Evolutionary conservation across 2,329 filamentous ascomycete species (phyloP).

Genomic region (Amesomyces nigricolor): DNA sequence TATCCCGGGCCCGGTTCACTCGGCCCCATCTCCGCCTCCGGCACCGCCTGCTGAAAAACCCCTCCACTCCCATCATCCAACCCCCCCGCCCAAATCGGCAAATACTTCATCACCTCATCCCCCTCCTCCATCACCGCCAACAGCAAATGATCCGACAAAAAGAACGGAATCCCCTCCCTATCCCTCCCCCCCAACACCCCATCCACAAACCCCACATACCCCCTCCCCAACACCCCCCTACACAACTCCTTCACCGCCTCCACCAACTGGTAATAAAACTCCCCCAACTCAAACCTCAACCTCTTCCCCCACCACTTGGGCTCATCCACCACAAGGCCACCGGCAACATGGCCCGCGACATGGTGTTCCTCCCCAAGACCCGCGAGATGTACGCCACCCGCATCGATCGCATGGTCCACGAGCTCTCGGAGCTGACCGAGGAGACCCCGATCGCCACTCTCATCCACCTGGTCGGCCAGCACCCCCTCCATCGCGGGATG

Average conservation of each 20-base stretch:
- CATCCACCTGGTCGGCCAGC: constrained; percentile 69
- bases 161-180: constrained; percentile 30
- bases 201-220: no score
- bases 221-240: constrained; percentile 12
- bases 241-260: no score
- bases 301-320: no score
- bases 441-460: constrained; percentile 86
- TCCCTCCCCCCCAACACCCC: no score
- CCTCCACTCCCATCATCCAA: constrained; percentile 47
- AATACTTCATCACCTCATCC: constrained; percentile 51
- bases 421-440: constrained; percentile 84
- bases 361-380: constrained; percentile 97
- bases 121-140: constrained; percentile 43
- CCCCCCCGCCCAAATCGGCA: constrained; percentile 60
- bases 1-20: constrained; percentile 43
- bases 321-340: constrained; percentile 71
- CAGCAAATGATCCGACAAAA: constrained; percentile 41
- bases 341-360: constrained; percentile 93
- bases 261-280: no score
- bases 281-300: no score
- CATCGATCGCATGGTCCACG: constrained; percentile 68
- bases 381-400: constrained; percentile 73
- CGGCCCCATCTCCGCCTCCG: constrained; percentile 40
- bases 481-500: no score
- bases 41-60: constrained; percentile 41